Conservation (phyloP, 2,329 filamentous ascomycete species). For the Pseudopyricularia javanii region DNA sequence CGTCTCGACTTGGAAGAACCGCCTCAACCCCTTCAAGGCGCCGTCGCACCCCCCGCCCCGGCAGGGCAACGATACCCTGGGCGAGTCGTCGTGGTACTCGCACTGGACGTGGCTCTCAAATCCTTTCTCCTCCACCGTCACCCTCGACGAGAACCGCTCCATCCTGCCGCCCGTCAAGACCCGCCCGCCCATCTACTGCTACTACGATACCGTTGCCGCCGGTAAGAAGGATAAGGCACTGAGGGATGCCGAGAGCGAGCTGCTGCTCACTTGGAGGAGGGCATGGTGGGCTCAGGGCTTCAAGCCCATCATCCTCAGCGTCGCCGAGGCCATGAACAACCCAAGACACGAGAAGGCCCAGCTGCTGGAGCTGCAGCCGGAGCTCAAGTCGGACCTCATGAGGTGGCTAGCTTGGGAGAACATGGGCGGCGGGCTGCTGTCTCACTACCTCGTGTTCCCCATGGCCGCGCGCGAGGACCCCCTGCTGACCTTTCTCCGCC, state of each 20-base stretch:
- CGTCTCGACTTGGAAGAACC: slow-evolving; percentile 28
- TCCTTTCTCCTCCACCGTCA: slow-evolving; percentile 73
- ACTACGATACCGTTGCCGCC: slow-evolving; percentile 60
- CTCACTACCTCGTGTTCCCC: slow-evolving; percentile 69
- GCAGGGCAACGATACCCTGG: slow-evolving; percentile 67
- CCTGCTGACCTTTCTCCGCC: slow-evolving; percentile 59
- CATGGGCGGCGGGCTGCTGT: slow-evolving; percentile 74
- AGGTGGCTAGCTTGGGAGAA: slow-evolving; percentile 88
- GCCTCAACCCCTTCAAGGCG: slow-evolving; percentile 54
- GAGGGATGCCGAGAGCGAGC: slow-evolving; percentile 60
- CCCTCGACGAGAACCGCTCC: slow-evolving; percentile 69
- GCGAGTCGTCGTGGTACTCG: slow-evolving; percentile 72
- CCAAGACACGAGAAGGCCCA: slow-evolving; percentile 65
- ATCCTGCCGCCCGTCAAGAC: slow-evolving; percentile 65
- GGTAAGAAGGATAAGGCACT: slow-evolving; percentile 44
- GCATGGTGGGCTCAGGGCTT: slow-evolving; percentile 97
- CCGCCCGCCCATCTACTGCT: slow-evolving; percentile 76
- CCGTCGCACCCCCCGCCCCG: slow-evolving; percentile 60
- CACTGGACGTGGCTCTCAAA: slow-evolving; percentile 79
- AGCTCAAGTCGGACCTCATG: slow-evolving; percentile 59
- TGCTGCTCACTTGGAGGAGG: slow-evolving; percentile 78
- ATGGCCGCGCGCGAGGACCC: slow-evolving; percentile 68
- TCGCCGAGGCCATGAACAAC: slow-evolving; percentile 72
- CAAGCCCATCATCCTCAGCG: slow-evolving; percentile 67
- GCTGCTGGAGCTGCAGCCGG: slow-evolving; percentile 42